Evolutionary conservation across 768 basidiomycete genomes (phyloP).

Genomic region (Xerocomellus amylosporus): DNA sequence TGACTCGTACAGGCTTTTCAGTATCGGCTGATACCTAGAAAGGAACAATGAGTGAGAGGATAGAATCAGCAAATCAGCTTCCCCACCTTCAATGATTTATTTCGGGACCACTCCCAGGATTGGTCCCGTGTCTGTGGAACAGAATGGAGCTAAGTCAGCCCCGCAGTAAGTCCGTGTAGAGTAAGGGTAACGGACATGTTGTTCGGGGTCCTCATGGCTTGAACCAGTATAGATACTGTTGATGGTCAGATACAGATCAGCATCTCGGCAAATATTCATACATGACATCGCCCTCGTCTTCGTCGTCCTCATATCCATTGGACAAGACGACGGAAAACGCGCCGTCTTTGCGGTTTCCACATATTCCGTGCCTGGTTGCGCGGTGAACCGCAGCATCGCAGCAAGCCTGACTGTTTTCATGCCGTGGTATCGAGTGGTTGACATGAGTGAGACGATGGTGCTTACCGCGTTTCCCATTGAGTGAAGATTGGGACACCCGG

Average conservation of each 20-base stretch:
- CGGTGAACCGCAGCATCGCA: conserved; percentile 21
- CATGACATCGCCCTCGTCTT: conserved; percentile 29
- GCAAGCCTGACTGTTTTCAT: conserved; percentile 6
- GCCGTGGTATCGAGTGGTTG: background rate
- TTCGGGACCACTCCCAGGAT: conserved; percentile 12
- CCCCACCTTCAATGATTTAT: conserved; percentile 21
- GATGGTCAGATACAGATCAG: background rate
- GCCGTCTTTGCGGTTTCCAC: conserved; percentile 11
- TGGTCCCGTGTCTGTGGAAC: conserved; percentile 27
- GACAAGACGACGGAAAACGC: conserved; percentile 22
- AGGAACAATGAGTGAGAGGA: background rate
- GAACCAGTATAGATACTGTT: conserved; percentile 28
- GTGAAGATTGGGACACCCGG: conserved; percentile 24
- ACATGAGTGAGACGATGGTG: too few relatives aligned
- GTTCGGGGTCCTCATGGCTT: background rate
- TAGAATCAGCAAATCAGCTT: background rate
- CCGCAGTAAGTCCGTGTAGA: background rate
- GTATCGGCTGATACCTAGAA: conserved; percentile 23
- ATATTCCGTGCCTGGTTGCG: conserved; percentile 13
- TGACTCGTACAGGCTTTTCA: conserved; percentile 23
- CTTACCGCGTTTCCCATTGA: conserved; percentile 19
- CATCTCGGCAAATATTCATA: conserved; percentile 4
- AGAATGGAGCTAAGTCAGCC: conserved; percentile 5
- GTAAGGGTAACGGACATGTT: conserved; percentile 17
- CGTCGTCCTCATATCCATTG: conserved; percentile 19